Base-by-base conservation (phyloP, 2,329 filamentous ascomycete species). In the Cryoendolithus antarcticus region DNA sequence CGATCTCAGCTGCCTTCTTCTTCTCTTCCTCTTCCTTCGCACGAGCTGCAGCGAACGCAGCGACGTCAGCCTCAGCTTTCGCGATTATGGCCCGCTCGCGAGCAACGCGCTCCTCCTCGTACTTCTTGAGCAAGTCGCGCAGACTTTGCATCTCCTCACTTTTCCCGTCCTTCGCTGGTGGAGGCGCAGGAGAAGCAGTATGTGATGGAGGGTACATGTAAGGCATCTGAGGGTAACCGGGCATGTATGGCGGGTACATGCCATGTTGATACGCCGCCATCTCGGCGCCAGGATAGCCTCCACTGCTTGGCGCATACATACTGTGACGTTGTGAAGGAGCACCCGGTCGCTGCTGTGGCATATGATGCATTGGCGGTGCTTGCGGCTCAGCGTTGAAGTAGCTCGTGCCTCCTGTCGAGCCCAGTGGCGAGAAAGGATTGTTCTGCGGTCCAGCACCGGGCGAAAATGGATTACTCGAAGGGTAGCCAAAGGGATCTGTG, bases 1-100 rank as follows among this genome's bases (percentile, higher is more conserved):
- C 62, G 27, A 52, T 44, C 32, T 51, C 47, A 29, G 65, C 62
- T 41, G 65, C 66, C 13, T 66, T 64, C 31, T 65, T 63, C 12
- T 66, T 64, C 43, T 66, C 70, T 53, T 72, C 71, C 30, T 63
- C 63, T n/a, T 67, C 67, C 36, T 67, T 61, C 9, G 61, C 57
- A 32, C 55, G 47, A 33, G 47, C 45, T 7, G 50, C 51, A 6
- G 50, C 51, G 12, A 44, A 44, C 9, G 48, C 54, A 21, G 56
- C 59, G 7, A 47, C 54, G 27, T 41, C 35, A 28, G 46, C 40
- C 12, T 56, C 58, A 3, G 53, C 54, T 35, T 49, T 50, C 19
- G 51, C 52, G 12, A 43, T 34, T 4, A 32, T 24, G 21, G 31
- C 43, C 27, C 58, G 7, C 49, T 54, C 41, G 58, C 59, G 12